Percentiles rank a stretch among this genome's conserved stretches.
Conservation (phyloP, 345 rosid genomes). For the Brassica incana region DNA sequence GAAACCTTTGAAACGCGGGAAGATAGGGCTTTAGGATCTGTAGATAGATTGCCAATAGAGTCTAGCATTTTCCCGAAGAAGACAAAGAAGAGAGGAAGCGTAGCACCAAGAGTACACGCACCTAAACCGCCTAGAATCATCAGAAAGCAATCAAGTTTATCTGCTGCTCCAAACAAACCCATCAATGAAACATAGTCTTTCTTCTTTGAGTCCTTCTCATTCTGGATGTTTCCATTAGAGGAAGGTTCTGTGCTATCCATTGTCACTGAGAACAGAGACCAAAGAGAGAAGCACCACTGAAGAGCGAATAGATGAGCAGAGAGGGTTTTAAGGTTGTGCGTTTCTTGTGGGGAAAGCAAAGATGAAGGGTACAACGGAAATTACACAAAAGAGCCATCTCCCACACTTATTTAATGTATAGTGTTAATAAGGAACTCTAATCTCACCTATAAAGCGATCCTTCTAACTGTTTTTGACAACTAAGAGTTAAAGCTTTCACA, state of each 20-base stretch:
- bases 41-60: constrained; percentile 63
- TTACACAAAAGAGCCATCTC: constrained; percentile 8
- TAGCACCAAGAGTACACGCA: constrained; percentile 64
- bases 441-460: constrained; percentile 15
- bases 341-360: constrained; percentile 20
- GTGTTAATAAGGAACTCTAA: not conserved
- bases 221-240: not conserved
- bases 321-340: not conserved
- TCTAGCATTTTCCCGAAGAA: constrained; percentile 69
- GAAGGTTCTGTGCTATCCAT: constrained; percentile 17
- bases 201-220: constrained; percentile 2
- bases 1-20: constrained; percentile 62
- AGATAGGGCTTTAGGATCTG: constrained; percentile 53
- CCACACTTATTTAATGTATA: constrained; percentile 24
- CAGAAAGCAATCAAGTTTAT: constrained; percentile 50
- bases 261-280: not conserved
- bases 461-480: constrained; percentile 31
- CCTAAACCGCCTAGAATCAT: constrained; percentile 69
- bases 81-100: constrained; percentile 68
- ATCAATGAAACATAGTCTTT: constrained; percentile 52
- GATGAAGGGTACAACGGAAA: not conserved
- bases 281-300: not conserved
- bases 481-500: constrained; percentile 16
- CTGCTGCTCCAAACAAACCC: constrained; percentile 66
- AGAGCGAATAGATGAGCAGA: not conserved